Base-by-base conservation (phyloP, 768 basidiomycete species). In the Harrya chromipes region DNA sequence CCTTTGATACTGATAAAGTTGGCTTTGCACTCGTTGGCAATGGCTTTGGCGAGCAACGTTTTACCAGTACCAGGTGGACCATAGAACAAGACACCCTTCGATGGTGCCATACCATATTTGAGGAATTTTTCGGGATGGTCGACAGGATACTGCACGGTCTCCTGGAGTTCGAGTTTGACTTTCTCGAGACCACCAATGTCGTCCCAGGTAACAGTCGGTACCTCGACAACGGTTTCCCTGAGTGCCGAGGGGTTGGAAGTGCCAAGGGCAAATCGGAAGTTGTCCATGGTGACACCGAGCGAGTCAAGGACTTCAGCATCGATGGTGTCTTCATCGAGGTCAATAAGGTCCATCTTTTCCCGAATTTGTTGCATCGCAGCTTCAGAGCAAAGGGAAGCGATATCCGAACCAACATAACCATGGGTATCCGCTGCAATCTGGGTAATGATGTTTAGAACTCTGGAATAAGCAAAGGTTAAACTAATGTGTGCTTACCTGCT, bases 281-380 rank as follows among this genome's bases (percentile, higher is more conserved):
- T 98, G 65, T 99, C 97, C 95, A 97, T 97, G 24, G 97, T 99
- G 58, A 99, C 94, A 57, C 97, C 97, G 43, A 99, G 89, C 6
- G 94, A 90, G 72, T 99, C 97, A 47, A 99, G 87, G 2, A 99
- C 95, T 71, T 99, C 97, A 8, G 97, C 97, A 62, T 99, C 97
- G 64, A 99, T 99, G 43, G 95, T 97, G 65, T 99, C 97, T 70
- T 95, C 91, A 55, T 94, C 92, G 26, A 95, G 81, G 68, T 94
- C 93, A 56, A 95, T 93, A 58, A 93, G 74, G 59, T 97, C 94
- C 95, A 99, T 98, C 83, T 99, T 99, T 75, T 99, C 97, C 68
- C 97, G 90, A 56, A 99, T 99, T 69, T 99, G 97, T 75, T 99
- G 97, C 97, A 99, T 99, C 40, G 97, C 97, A 47, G 97, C 97